Evolutionary conservation across 192 early-diverging fungal genomes (phyloP).

Genomic region (Geranomyces michiganensis): DNA sequence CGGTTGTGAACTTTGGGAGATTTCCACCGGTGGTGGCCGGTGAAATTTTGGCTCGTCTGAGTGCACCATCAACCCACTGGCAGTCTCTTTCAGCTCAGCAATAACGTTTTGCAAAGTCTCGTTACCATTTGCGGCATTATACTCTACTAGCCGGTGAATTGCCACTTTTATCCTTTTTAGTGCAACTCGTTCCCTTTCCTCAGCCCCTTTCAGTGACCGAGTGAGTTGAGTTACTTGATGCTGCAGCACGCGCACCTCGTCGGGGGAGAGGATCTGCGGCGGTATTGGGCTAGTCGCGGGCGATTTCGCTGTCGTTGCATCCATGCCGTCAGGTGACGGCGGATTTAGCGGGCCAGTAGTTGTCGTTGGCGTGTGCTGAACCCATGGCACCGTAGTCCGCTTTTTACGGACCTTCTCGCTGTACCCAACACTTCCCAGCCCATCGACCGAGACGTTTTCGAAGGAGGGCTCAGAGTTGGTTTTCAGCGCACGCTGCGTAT

Average conservation of each 20-base stretch:
- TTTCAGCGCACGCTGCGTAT: conserved; percentile 24
- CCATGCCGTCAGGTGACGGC: not conserved
- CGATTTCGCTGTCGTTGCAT: not conserved
- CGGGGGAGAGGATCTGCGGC: not conserved
- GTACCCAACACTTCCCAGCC: not conserved
- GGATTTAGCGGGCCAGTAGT: not conserved
- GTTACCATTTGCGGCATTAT: not conserved
- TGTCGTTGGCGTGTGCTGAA: conserved; percentile 15
- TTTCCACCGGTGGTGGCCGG: not conserved
- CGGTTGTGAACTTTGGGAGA: not conserved
- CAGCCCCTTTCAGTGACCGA: not conserved
- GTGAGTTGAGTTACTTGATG: conserved; percentile 15
- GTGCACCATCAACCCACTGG: not conserved
- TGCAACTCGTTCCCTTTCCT: conserved; percentile 15
- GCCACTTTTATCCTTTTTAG: not conserved
- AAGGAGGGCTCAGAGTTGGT: not conserved
- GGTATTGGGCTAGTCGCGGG: not conserved
- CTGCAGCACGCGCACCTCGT: not conserved
- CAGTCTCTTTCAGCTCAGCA: conserved; percentile 2
- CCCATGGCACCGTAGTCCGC: conserved; percentile 19
- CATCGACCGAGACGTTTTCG: not conserved
- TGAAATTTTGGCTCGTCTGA: too few relatives aligned
- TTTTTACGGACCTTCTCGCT: conserved; percentile 8
- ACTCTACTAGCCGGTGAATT: not conserved
- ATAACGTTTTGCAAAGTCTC: conserved; percentile 1